Percentiles rank a stretch among this genome's conserved stretches.
Conservation (phyloP, 495 filamentous ascomycete genomes). For the Penicillium nucicola region DNA sequence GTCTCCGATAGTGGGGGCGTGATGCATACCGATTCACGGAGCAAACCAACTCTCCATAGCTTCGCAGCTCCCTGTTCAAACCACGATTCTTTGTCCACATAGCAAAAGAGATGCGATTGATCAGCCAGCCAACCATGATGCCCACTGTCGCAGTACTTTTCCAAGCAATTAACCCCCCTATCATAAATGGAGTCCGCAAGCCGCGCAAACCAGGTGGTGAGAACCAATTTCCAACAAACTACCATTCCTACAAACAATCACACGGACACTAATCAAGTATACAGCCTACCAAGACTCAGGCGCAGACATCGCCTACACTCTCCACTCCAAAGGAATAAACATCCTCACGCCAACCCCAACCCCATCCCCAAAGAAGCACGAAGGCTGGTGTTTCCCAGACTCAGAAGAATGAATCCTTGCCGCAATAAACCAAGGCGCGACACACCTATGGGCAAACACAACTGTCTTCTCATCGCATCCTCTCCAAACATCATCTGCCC, state of each 20-base stretch:
- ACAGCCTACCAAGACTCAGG: conserved; percentile 39
- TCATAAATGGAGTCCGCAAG: conserved; percentile 22
- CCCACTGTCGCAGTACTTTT: conserved; percentile 20
- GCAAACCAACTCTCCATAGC: not conserved
- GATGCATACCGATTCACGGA: too few relatives aligned
- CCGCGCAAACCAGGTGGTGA: conserved; percentile 27
- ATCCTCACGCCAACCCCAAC: conserved; percentile 17
- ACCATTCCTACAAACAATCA: not conserved
- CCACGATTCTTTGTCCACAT: too few relatives aligned
- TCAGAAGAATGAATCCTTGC: conserved; percentile 32
- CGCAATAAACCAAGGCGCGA: conserved; percentile 30
- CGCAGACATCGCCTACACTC: conserved; percentile 31
- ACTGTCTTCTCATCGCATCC: conserved; percentile 35
- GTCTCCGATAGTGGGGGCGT: not conserved
- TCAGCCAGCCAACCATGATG: not conserved
- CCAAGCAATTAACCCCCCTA: conserved; percentile 24
- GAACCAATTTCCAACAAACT: not conserved
- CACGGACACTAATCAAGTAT: not conserved
- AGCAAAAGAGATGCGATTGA: not conserved
- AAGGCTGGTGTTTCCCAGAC: conserved; percentile 37
- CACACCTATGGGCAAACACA: conserved; percentile 40
- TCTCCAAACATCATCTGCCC: conserved; percentile 23
- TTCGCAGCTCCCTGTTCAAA: conserved; percentile 3
- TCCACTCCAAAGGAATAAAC: conserved; percentile 18
- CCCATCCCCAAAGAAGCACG: conserved; percentile 12